Conservation (phyloP, 148 eudicot species). For the Diospyros lotus region DNA sequence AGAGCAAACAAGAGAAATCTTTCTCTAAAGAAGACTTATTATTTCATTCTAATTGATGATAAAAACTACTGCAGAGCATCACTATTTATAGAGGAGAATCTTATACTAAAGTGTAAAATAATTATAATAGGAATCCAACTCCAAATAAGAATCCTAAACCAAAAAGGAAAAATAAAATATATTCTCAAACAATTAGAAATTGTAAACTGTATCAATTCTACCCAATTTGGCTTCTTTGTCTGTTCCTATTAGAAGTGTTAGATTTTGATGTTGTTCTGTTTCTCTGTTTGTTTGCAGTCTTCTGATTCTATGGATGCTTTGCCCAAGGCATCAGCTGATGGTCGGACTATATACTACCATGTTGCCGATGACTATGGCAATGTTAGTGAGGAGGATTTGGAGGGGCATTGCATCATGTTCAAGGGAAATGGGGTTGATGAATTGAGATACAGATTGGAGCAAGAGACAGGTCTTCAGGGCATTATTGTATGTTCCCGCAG, state of each 20-base stretch:
- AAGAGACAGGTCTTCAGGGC: constrained; percentile 49
- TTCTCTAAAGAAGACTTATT: too few relatives aligned
- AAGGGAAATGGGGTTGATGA: constrained; percentile 59
- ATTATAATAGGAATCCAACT: too few relatives aligned
- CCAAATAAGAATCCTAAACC: too few relatives aligned
- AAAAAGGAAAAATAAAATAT: too few relatives aligned
- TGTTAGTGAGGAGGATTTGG: constrained; percentile 24
- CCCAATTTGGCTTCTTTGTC: too few relatives aligned
- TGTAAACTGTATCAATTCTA: too few relatives aligned
- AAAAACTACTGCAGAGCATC: too few relatives aligned
- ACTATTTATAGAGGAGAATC: too few relatives aligned
- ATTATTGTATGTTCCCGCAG: constrained; percentile 50
- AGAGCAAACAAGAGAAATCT: too few relatives aligned
- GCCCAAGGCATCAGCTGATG: constrained; percentile 48
- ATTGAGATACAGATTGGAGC: constrained; percentile 43
- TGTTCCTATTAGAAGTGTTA: background rate
- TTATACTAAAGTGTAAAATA: too few relatives aligned
- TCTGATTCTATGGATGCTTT: constrained; percentile 40
- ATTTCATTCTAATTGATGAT: too few relatives aligned
- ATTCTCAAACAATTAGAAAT: too few relatives aligned
- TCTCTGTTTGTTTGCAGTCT: constrained; percentile 41
- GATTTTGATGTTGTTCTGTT: background rate
- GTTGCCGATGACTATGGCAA: constrained; percentile 42
- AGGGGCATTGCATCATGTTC: constrained; percentile 36
- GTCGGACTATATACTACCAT: constrained; percentile 54